Evolutionary conservation across 495 filamentous ascomycete species (phyloP), one percentile per base, ranked within the genome.

Genomic region (Penicillium nucicola): DNA sequence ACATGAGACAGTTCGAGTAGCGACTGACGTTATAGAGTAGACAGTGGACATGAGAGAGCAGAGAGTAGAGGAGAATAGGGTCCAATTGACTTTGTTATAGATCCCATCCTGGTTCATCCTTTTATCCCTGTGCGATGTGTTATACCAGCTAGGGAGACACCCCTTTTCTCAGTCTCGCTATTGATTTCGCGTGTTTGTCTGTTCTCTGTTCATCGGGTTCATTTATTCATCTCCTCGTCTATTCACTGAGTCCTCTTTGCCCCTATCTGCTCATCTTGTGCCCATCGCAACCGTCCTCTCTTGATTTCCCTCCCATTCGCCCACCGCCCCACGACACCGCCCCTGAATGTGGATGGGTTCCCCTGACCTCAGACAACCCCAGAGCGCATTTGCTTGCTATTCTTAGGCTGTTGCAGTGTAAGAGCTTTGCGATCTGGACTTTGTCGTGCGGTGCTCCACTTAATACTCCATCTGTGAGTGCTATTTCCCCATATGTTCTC

Each of bases 251-350:
- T n/a, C n/a, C 25, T 41, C 15, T 22, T 41, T 25, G 18, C 28
- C 14, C 36, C 23, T n/a, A n/a, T n/a, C n/a, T 30, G 13, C 44
- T 23, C 18, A 18, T 25, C 34, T 9, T 22, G 12, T 25, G 23
- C 22, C 28, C 45, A 33, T 31, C 42, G 42, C 17, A 22, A 23
- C 42, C 14, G 12, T 44, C 28, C 18, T 35, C 17, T 48, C 13
- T 13, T 47, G 22, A 18, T 44, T 38, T 30, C 23, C 23, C 31
- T 48, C 37, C 33, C 34, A 52, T 52, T 31, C 23, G 20, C 14
- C 49, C 49, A 45, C 40, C 49, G 40, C 49, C 41, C 49, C 46
- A 36, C 45, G 45, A 36, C n/a, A 31, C 39, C 47, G 38, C 49
- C 49, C 49, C 49, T 44, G 47, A 50, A 19, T 46, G 25, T 22